Conservation (phyloP, 2,329 filamentous ascomycete species). For the Penicillium glabrum region DNA sequence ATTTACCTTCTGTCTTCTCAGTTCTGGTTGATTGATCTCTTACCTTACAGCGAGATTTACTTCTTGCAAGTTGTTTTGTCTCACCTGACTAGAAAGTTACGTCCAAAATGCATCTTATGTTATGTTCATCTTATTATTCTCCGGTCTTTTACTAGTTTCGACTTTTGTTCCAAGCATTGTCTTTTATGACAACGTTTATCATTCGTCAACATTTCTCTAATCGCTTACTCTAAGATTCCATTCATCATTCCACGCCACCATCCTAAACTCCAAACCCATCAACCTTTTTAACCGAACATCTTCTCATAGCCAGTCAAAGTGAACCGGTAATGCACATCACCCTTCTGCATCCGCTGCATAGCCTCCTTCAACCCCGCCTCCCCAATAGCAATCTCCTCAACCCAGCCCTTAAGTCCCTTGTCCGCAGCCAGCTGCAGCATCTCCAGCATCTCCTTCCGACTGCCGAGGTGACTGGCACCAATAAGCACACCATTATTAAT, state of each 20-base stretch:
- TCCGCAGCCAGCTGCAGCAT: constrained; percentile 72
- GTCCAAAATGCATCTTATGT: no score
- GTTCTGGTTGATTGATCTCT: no score
- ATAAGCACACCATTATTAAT: constrained; percentile 71
- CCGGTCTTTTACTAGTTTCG: no score
- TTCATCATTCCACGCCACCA: not conserved
- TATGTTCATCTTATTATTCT: no score
- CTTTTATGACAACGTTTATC: no score
- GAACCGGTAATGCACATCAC: constrained; percentile 71
- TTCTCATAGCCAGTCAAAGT: constrained; percentile 57
- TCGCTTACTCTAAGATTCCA: not conserved
- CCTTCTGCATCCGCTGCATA: constrained; percentile 67
- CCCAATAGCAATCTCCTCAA: constrained; percentile 69
- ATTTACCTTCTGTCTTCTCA: no score
- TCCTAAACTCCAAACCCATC: not conserved
- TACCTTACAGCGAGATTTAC: no score
- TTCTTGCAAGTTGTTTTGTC: no score
- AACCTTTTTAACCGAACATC: constrained; percentile 27
- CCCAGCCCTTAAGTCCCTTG: constrained; percentile 68
- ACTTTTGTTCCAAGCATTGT: no score
- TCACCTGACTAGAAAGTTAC: no score
- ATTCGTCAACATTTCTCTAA: no score
- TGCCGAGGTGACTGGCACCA: constrained; percentile 69
- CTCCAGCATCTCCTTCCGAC: constrained; percentile 66
- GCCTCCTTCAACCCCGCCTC: constrained; percentile 69